These are phyloP conservation scores for Mycena indigotica DNA, from an alignment of 768 basidiomycete genomes.

Conservation along the genomic window DNA sequence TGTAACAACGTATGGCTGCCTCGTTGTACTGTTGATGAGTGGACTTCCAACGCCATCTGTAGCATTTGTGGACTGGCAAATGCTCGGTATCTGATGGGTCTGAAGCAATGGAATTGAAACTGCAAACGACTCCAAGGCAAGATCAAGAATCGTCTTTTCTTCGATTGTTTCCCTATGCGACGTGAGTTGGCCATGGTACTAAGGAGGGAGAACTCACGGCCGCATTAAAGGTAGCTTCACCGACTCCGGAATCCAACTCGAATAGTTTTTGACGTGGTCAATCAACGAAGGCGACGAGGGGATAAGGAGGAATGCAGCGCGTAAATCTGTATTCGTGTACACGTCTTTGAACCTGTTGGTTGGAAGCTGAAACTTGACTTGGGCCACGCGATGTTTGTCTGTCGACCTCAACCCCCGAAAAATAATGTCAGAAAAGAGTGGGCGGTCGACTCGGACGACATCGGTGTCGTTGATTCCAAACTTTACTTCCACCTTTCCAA, in stretches of 20 bases:
- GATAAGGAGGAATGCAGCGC: constrained; percentile 39
- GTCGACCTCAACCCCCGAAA: constrained; percentile 28
- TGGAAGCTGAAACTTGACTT: constrained; percentile 28
- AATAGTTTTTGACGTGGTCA: constrained; percentile 31
- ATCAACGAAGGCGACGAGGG: constrained; percentile 35
- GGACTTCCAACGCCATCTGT: background rate
- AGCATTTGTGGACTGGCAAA: constrained; percentile 13
- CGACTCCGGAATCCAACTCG: constrained; percentile 33
- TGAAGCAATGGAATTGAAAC: constrained; percentile 37
- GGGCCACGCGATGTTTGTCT: constrained; percentile 22
- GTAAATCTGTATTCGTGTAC: constrained; percentile 35
- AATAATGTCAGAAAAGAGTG: constrained; percentile 29
- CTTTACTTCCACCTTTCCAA: background rate
- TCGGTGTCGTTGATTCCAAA: background rate
- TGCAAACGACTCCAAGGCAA: constrained; percentile 38
- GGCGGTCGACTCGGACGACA: constrained; percentile 20
- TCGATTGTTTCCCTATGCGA: background rate
- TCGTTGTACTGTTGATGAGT: no score
- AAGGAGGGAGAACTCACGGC: constrained; percentile 25
- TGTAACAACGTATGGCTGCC: constrained; percentile 42
- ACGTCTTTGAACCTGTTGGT: constrained; percentile 18
- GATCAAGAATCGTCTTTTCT: constrained; percentile 26
- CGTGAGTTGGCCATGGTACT: background rate
- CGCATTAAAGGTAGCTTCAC: constrained; percentile 30
- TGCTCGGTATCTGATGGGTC: constrained; percentile 33